phyloP scores from a whole-genome alignment of 2,329 filamentous ascomycete genomes.

The Xylariales sp. region DNA sequence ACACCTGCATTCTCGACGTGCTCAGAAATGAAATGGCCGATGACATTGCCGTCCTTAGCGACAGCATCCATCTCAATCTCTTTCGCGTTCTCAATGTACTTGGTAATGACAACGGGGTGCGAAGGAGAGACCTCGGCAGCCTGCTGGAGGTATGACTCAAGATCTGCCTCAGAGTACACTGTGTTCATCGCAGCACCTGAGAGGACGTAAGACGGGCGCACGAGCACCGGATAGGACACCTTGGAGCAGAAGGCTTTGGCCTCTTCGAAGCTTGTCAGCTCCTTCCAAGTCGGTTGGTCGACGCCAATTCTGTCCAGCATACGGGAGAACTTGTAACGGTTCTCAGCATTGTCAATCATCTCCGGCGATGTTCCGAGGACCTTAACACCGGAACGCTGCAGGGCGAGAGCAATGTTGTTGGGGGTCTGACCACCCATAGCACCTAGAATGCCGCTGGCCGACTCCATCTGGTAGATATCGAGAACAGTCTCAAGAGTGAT shows the following conservation, averaged over 20 bases:
- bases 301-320: conserved; percentile 94
- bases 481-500: conserved; percentile 87
- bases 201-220: conserved; percentile 92
- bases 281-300: conserved; percentile 97
- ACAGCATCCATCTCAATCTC: conserved; percentile 99
- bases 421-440: conserved; percentile 97
- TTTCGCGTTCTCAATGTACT: conserved; percentile 99
- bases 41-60: conserved; percentile 80
- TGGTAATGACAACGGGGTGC: conserved; percentile 96
- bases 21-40: conserved; percentile 96
- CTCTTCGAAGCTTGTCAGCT: conserved; percentile 90
- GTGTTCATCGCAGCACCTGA: conserved; percentile 99
- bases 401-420: conserved; percentile 92
- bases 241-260: conserved; percentile 81
- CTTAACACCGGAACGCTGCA: conserved; percentile 86
- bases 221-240: conserved; percentile 89
- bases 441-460: conserved; percentile 77
- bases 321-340: conserved; percentile 96
- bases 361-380: conserved; percentile 94
- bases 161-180: conserved; percentile 91
- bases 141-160: conserved; percentile 84
- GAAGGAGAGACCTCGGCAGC: conserved; percentile 91
- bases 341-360: conserved; percentile 98
- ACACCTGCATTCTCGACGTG: conserved; percentile 99
- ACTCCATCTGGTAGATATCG: conserved; percentile 89